Evolutionary conservation across 257 asterid species (phyloP), one percentile per base, ranked within the genome.

Genomic region (Penstemon eatonii): DNA sequence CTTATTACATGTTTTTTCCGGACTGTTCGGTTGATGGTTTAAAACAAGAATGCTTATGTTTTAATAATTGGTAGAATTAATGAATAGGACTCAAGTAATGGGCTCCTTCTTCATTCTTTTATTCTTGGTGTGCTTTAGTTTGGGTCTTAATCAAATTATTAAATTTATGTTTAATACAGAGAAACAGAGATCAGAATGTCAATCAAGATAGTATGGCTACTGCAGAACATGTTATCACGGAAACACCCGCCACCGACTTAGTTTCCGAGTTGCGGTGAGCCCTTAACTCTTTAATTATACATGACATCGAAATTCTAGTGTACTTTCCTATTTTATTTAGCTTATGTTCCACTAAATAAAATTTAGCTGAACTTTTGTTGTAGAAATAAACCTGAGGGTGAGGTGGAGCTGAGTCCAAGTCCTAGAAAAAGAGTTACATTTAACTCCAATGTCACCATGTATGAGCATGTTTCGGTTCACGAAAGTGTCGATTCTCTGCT

Each of bases 391-490:
- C 65, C 83, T 13, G 89, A 84, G 82, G 87, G 63, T 36, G 89
- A 82, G 76, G 90, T 87, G 66, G 83, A 76, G 65, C 72, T 54
- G 70, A 82, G 79, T 66, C 73, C 81, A 8, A 80, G 91, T 76
- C 78, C 84, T 42, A 86, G 75, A 70, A 91, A 89, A 73, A 81
- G 82, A 73, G 99, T 94, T 47, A 91, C 96, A 19, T 94, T 94
- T 68, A 77, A 91, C 80, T 76, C 96, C n/a, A 87, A 89, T 13
- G 68, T 94, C 60, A 89, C 83, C 0, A 83, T 93, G 0, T 86
- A 89, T 13, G 89, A 89, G 73, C 97, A 81, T 73, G 87, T 84
- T 58, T 57, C 85, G 11, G 55, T 82, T 50, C 44, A 63, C 55
- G 96, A 81, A 40, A 88, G 96, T 67, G 66, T 62, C 1, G 94